Conservation (phyloP, 116 monocot genomes). For the Posidonia oceanica region DNA sequence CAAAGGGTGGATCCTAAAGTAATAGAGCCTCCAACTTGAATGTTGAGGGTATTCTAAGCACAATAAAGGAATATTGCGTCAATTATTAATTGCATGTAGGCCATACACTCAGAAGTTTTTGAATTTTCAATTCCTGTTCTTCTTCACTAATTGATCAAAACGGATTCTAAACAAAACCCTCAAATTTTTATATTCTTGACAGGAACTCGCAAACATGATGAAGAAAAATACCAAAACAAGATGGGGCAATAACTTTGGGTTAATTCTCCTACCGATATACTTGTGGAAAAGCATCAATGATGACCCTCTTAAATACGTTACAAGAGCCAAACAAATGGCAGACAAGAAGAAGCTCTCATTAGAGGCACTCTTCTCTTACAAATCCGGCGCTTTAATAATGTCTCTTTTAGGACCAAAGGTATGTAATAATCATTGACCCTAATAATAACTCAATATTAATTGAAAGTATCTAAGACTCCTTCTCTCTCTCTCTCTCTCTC, state of each 20-base stretch:
- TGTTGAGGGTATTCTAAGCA: too few species aligned
- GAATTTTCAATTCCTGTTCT: neutral
- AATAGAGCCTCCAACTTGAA: too few species aligned
- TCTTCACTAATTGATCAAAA: neutral
- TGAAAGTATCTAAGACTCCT: neutral
- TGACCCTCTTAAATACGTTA: slow-evolving; percentile 52
- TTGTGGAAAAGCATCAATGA: slow-evolving; percentile 9
- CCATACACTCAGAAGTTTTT: neutral
- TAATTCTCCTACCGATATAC: slow-evolving; percentile 26
- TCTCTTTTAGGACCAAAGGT: slow-evolving; percentile 12
- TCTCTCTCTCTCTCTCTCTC: too few species aligned
- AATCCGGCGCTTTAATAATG: slow-evolving; percentile 2
- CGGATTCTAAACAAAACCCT: too few species aligned
- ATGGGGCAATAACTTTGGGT: slow-evolving; percentile 54
- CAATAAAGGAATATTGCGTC: too few species aligned
- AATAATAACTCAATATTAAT: neutral
- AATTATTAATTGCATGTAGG: neutral
- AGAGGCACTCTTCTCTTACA: slow-evolving; percentile 38
- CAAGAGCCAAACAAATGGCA: slow-evolving; percentile 20
- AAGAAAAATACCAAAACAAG: slow-evolving; percentile 3
- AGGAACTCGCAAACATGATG: slow-evolving; percentile 40
- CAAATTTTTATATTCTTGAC: neutral
- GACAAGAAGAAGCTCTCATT: slow-evolving; percentile 51
- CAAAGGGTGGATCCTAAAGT: too few species aligned
- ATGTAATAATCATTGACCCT: neutral